Conservation (phyloP, 257 asterid genomes). For the Solanum etuberosum region DNA sequence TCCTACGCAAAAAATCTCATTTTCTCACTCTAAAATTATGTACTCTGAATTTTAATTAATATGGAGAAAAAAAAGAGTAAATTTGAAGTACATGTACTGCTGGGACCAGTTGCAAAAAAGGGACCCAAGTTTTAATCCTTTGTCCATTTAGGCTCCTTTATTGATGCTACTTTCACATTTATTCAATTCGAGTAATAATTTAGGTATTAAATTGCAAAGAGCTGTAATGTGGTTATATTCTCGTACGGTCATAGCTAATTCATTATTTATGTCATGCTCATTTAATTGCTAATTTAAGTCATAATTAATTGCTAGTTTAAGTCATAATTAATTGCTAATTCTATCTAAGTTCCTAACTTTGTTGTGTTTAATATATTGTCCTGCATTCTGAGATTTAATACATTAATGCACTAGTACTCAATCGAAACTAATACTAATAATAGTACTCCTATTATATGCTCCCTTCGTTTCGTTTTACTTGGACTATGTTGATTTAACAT, state of each 20-base stretch:
- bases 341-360: not conserved
- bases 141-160: constrained; percentile 1
- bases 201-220: not conserved
- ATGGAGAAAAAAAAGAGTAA: not conserved
- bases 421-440: not conserved
- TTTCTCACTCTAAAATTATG: not conserved
- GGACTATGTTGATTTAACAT: not conserved
- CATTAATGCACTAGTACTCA: not conserved
- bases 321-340: not conserved
- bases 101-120: constrained; percentile 11
- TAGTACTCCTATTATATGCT: too few relatives aligned
- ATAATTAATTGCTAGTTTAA: not conserved
- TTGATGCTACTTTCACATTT: constrained; percentile 5
- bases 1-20: not conserved
- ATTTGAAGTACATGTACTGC: not conserved
- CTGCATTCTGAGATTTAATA: not conserved
- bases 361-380: not conserved
- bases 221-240: not conserved
- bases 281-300: not conserved
- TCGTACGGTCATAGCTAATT: not conserved
- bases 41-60: not conserved
- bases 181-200: not conserved
- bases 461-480: not conserved
- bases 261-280: not conserved
- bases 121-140: not conserved